phyloP scores from a whole-genome alignment of 2,329 filamentous ascomycete genomes.

The Laburnicola sp. region DNA sequence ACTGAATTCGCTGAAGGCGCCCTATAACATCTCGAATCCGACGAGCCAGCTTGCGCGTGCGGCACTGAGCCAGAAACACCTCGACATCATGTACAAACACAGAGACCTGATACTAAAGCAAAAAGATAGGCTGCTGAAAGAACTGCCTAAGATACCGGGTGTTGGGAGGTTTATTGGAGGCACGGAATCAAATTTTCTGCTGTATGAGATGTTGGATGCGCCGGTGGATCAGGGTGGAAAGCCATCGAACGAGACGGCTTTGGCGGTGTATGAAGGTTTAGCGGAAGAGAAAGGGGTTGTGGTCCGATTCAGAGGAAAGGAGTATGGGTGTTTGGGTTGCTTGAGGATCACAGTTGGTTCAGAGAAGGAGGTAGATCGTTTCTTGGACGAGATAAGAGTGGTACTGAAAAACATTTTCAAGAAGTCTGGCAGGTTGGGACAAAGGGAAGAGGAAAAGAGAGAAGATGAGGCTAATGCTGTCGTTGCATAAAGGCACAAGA shows the following conservation, averaged over 20 bases:
- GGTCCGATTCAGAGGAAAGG: conserved; percentile 89
- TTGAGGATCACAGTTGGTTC: conserved; percentile 92
- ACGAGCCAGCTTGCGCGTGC: conserved; percentile 79
- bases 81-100: conserved; percentile 73
- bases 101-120: conserved; percentile 72
- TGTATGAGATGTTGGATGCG: conserved; percentile 81
- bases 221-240: conserved; percentile 59
- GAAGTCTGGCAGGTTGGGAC: conserved; percentile 35
- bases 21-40: conserved; percentile 91
- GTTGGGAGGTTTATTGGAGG: conserved; percentile 83
- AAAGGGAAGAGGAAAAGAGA: conserved; percentile 49
- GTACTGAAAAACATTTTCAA: conserved; percentile 55
- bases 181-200: conserved; percentile 80
- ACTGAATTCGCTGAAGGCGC: conserved; percentile 91
- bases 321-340: conserved; percentile 85
- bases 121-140: conserved; percentile 72
- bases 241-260: conserved; percentile 76
- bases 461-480: conserved; percentile 56
- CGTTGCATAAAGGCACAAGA: conserved; percentile 43
- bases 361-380: conserved; percentile 77
- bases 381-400: conserved; percentile 68
- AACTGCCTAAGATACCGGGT: conserved; percentile 74
- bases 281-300: conserved; percentile 88
- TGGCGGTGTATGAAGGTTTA: conserved; percentile 79
- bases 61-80: conserved; percentile 68